Percentiles rank a stretch among this genome's conserved stretches.
Evolutionary conservation across 1,139 yeast species (phyloP).

Genomic region (Yamadazyma mexicana): DNA sequence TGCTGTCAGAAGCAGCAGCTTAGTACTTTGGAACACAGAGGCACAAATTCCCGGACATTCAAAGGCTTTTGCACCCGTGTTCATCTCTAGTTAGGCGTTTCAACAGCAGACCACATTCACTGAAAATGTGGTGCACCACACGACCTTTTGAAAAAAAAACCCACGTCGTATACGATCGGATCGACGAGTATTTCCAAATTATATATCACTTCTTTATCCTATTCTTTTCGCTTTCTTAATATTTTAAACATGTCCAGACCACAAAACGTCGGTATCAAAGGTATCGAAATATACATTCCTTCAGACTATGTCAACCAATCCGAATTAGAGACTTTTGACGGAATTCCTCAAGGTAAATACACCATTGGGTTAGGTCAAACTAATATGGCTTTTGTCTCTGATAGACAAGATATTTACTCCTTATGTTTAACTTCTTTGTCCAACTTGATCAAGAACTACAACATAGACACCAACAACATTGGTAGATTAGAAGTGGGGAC

Average conservation of each 20-base stretch:
- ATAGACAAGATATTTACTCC: slow-evolving; percentile 96
- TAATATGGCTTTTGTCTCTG: slow-evolving; percentile 95
- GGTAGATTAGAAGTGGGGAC: slow-evolving; percentile 99
- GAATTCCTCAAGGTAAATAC: slow-evolving; percentile 91
- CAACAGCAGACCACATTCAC: no score
- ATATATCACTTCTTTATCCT: slow-evolving; percentile 3
- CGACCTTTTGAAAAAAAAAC: slow-evolving; percentile 3
- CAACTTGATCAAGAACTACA: slow-evolving; percentile 73
- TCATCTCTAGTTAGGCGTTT: no score
- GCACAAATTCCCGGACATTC: no score
- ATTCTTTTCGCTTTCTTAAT: slow-evolving; percentile 1
- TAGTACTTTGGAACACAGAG: no score
- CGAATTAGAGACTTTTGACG: slow-evolving; percentile 82
- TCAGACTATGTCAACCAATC: slow-evolving; percentile 80
- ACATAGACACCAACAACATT: slow-evolving; percentile 74
- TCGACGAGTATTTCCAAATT: slow-evolving; percentile 8
- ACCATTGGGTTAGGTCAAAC: slow-evolving; percentile 99
- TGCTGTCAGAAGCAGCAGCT: no score
- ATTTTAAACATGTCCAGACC: slow-evolving; percentile 16
- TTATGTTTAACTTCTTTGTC: slow-evolving; percentile 82
- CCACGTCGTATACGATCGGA: slow-evolving; percentile 10
- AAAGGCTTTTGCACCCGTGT: no score
- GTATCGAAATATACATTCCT: slow-evolving; percentile 90
- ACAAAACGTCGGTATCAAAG: slow-evolving; percentile 90
- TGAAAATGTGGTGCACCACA: no score